Evolutionary conservation across 208 protist species (phyloP).

Genomic region (Angomonas ambiguus): DNA sequence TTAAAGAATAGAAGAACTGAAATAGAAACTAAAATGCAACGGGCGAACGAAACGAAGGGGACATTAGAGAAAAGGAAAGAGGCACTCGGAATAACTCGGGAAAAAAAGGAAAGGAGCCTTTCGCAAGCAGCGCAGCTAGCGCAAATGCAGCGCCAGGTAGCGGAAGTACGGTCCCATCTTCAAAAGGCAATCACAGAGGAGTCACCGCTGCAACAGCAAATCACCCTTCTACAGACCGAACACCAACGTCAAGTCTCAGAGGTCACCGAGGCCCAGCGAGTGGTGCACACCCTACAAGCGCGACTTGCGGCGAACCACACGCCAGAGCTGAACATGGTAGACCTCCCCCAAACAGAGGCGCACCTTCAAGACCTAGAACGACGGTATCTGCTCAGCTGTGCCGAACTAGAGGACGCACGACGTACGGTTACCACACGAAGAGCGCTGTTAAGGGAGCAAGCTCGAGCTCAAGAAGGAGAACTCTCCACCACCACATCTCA

Average conservation of each 20-base stretch:
- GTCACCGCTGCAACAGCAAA: not conserved
- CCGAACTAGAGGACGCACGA: not conserved
- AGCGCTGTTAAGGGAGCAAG: not conserved
- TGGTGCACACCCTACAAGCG: conserved; percentile 10
- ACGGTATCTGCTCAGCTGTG: not conserved
- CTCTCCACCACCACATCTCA: not conserved
- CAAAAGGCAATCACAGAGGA: not conserved
- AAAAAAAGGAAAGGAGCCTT: not conserved
- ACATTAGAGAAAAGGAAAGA: not conserved
- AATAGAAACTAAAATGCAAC: not conserved
- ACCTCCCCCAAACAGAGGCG: not conserved
- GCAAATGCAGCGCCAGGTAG: not conserved
- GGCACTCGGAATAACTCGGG: not conserved
- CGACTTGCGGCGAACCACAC: conserved; percentile 5
- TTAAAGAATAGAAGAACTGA: not conserved
- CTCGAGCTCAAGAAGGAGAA: not conserved
- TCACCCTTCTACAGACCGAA: not conserved
- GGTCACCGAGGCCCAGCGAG: conserved; percentile 3
- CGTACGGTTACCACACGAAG: not conserved
- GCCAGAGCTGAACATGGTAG: not conserved
- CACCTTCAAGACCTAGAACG: not conserved
- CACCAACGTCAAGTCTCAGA: not conserved
- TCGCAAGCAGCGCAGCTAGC: not conserved
- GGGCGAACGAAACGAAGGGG: not conserved
- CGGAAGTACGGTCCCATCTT: not conserved